Evolutionary conservation across 2,329 filamentous ascomycete species (phyloP), one percentile per base, ranked within the genome.

Genomic region (Teratosphaeriaceae sp.): DNA sequence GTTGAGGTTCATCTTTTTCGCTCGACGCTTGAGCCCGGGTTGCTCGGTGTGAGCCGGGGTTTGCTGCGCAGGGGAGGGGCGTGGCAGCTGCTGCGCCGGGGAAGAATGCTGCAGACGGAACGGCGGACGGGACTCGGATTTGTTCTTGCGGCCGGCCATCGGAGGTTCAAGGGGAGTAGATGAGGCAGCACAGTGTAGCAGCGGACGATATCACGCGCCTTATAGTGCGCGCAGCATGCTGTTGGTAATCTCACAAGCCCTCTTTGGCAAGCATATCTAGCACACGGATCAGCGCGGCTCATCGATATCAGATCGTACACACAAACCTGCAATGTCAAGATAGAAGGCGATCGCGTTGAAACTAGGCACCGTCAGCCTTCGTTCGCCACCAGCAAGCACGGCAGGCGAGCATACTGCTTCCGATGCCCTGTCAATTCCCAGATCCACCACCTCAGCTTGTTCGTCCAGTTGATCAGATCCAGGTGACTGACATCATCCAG

Each of bases 391-490:
- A n/a, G n/a, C n/a, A n/a, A n/a, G n/a, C n/a, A n/a, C n/a, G n/a
- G n/a, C n/a, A n/a, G n/a, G n/a, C 27, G 31, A 36, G 64, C 67
- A 46, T 39, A 77, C 71, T 72, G 77, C 52, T 69, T 65, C 58
- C 72, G 73, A 45, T 72, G 72, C 3, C 78, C 75, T 2, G 72
- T 74, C 41, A 81, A 54, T 45, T 73, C 67, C 58, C 74, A 78
- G 38, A 77, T 66, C 44, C 75, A 67, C 73, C 75, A 79, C 51
- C 79, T 74, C 27, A 80, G 53, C 22, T 77, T 66, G 49, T 80
- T 82, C 21, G 76, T 79, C 79, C 79, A 82, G 52, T 82, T 82
- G 60, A 82, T 82, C 48, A 82, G 57, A 52, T 82, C 78, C 36
- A 82, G 59, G 63, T 82, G 79, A 57, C 74, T 80, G 45, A 81